Evolutionary conservation across 495 filamentous ascomycete genomes (phyloP).

Genomic region (Thozetella sp.): DNA sequence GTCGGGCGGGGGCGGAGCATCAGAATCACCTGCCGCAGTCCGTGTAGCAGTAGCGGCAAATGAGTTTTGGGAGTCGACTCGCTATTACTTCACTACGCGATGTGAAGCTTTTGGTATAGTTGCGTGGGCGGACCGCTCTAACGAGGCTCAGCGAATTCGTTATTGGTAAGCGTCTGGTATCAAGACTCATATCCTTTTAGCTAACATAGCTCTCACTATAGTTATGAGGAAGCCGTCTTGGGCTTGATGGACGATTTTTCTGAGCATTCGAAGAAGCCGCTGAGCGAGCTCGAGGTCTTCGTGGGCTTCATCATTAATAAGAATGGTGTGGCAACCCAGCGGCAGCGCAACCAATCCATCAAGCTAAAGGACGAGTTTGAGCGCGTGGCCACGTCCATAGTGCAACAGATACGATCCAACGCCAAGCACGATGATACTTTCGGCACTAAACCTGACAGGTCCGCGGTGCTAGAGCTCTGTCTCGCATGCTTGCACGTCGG

Average conservation of each 20-base stretch:
- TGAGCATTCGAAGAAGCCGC: conserved; percentile 52
- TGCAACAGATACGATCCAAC: conserved; percentile 33
- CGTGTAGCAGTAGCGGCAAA: too few relatives aligned
- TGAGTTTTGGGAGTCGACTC: conserved; percentile 47
- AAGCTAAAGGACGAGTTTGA: conserved; percentile 66
- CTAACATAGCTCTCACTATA: conserved; percentile 19
- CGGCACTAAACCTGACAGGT: background rate
- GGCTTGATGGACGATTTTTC: conserved; percentile 59
- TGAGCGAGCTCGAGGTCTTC: conserved; percentile 78
- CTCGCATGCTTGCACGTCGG: conserved; percentile 35
- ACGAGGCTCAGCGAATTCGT: conserved; percentile 54
- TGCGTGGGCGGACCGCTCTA: conserved; percentile 26
- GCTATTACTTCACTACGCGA: conserved; percentile 37
- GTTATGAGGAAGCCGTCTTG: conserved; percentile 66
- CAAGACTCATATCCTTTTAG: background rate
- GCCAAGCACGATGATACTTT: too few relatives aligned
- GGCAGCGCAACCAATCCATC: conserved; percentile 63
- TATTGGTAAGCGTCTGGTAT: conserved; percentile 44
- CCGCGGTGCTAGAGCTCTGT: conserved; percentile 35
- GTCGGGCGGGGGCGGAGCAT: too few relatives aligned
- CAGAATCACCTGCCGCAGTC: too few relatives aligned
- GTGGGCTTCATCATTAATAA: conserved; percentile 71
- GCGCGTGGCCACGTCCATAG: conserved; percentile 44
- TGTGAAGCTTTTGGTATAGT: conserved; percentile 15
- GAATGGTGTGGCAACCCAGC: conserved; percentile 53